These are phyloP conservation scores for Flaveria sonorensis DNA, from an alignment of 129 eudicot genomes.

Conservation along the genomic window DNA sequence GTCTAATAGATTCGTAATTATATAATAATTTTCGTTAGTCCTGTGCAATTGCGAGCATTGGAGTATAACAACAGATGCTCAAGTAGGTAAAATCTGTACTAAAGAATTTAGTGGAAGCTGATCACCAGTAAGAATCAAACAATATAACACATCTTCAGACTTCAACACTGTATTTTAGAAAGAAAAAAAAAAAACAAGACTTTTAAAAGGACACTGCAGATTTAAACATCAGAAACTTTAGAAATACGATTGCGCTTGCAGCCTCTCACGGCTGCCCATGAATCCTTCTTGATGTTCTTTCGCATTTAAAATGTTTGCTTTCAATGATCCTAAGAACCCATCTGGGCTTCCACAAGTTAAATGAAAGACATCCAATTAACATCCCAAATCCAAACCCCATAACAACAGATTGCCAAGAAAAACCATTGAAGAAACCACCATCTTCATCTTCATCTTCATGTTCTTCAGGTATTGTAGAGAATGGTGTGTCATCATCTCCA, in stretches of 20 bases:
- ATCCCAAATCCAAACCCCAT: conserved; percentile 44
- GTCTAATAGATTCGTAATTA: too few relatives aligned
- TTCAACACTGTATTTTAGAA: background rate
- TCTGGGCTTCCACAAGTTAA: conserved; percentile 17
- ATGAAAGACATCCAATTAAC: conserved; percentile 31
- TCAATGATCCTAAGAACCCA: conserved; percentile 13
- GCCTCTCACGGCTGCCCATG: background rate
- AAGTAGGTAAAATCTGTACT: too few relatives aligned
- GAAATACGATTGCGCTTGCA: background rate
- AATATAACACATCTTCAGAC: background rate
- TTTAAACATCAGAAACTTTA: conserved; percentile 13
- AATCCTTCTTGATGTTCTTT: conserved; percentile 2
- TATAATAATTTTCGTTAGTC: too few relatives aligned
- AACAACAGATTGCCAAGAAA: conserved; percentile 41
- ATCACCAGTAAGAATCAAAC: background rate
- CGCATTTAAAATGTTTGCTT: conserved; percentile 3
- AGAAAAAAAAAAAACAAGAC: background rate
- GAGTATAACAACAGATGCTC: too few relatives aligned
- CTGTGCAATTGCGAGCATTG: too few relatives aligned
- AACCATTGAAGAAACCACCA: conserved; percentile 26
- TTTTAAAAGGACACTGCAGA: background rate
- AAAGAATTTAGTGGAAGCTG: too few relatives aligned
- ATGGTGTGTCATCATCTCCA: conserved; percentile 6
- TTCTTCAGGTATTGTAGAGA: conserved; percentile 7
- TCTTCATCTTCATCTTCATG: conserved; percentile 9